phyloP scores from a whole-genome alignment of 2,329 filamentous ascomycete genomes.

The Akanthomyces muscarius region DNA sequence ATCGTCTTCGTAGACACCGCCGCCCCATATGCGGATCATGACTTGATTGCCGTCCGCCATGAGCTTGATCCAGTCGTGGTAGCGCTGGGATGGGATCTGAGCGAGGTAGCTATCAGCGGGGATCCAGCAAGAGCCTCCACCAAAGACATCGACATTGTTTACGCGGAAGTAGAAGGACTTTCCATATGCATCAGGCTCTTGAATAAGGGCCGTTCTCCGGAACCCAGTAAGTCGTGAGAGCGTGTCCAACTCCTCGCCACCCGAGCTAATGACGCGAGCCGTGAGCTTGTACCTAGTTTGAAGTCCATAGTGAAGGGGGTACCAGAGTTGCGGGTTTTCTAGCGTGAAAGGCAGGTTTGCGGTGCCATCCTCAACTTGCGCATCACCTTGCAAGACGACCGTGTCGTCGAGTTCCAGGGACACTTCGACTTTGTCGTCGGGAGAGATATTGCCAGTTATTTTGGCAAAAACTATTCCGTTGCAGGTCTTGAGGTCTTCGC shows the following conservation, averaged over 20 bases:
- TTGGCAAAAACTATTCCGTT: slow-evolving; percentile 36
- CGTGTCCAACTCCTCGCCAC: slow-evolving; percentile 42
- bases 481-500: slow-evolving; percentile 34
- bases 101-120: slow-evolving; percentile 71
- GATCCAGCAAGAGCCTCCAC: slow-evolving; percentile 75
- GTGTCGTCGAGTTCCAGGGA: slow-evolving; percentile 24
- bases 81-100: slow-evolving; percentile 57
- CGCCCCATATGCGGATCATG: slow-evolving; percentile 71
- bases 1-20: slow-evolving; percentile 69
- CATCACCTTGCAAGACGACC: slow-evolving; percentile 19
- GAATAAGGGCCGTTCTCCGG: slow-evolving; percentile 54
- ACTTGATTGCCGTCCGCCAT: slow-evolving; percentile 69
- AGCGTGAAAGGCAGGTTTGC: slow-evolving; percentile 7
- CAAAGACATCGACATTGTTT: slow-evolving; percentile 69
- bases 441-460: slow-evolving; percentile 31
- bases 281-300: slow-evolving; percentile 64
- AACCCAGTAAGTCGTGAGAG: slow-evolving; percentile 60
- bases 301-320: slow-evolving; percentile 64
- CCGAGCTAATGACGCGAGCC: slow-evolving; percentile 45
- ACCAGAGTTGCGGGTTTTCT: slow-evolving; percentile 62
- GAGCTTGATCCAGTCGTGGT: slow-evolving; percentile 65
- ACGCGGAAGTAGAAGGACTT: slow-evolving; percentile 71
- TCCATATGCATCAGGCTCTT: slow-evolving; percentile 55
- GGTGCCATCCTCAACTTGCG: neutral
- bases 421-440: slow-evolving; percentile 24